phyloP scores from a whole-genome alignment of 495 filamentous ascomycete species.

The Entonaema liquescens region DNA sequence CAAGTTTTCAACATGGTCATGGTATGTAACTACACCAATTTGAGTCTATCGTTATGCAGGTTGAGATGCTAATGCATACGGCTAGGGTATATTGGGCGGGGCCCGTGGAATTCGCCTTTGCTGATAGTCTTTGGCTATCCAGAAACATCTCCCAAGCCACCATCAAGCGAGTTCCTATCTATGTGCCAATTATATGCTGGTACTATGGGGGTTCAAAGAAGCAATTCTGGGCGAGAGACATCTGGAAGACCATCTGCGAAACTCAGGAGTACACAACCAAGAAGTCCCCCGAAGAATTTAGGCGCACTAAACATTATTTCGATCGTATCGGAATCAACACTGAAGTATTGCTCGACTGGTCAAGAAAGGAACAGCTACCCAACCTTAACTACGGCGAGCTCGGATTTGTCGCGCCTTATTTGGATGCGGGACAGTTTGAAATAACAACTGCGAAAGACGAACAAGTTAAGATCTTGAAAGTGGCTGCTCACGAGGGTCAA shows the following conservation, averaged over 20 bases:
- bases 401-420: not conserved
- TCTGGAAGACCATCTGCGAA: not conserved
- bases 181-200: constrained; percentile 5
- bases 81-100: not conserved
- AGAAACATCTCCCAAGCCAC: constrained; percentile 13
- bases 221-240: not conserved
- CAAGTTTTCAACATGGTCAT: not conserved
- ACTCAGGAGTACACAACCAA: not conserved
- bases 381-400: not conserved
- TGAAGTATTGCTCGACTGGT: not conserved
- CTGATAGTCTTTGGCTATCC: constrained; percentile 10
- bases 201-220: not conserved
- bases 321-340: not conserved
- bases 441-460: not conserved
- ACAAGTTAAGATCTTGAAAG: not conserved
- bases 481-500: not conserved
- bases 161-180: not conserved
- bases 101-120: constrained; percentile 5
- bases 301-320: not conserved
- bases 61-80: not conserved
- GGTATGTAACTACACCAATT: not conserved
- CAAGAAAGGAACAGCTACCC: not conserved
- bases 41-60: too few species aligned
- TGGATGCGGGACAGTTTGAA: not conserved
- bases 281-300: not conserved